A percentile compares a stretch with the other conserved stretches of the same genome.
Evolutionary conservation across 352 stramenopile genomes (phyloP).

Genomic region (Phytophthora melonis): DNA sequence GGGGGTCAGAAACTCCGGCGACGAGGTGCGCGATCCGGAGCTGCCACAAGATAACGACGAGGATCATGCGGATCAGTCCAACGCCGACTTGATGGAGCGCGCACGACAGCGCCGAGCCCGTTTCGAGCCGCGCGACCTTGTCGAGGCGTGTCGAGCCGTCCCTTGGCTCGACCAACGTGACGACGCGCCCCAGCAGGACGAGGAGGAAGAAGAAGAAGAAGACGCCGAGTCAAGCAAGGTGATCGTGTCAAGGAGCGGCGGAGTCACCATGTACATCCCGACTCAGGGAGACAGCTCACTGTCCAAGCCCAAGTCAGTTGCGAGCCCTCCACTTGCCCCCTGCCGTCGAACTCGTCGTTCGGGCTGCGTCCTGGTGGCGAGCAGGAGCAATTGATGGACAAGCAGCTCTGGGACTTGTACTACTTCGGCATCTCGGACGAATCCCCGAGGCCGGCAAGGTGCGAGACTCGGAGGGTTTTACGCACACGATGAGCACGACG

Average conservation of each 20-base stretch:
- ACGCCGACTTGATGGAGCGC: constrained; percentile 18
- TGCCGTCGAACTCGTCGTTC: constrained; percentile 20
- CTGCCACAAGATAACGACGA: constrained; percentile 28
- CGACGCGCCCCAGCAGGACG: constrained; percentile 11
- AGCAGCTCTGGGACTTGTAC: constrained; percentile 69
- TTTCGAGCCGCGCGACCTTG: constrained; percentile 39
- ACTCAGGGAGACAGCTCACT: constrained; percentile 28
- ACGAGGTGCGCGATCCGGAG: constrained; percentile 4
- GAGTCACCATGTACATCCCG: constrained; percentile 66
- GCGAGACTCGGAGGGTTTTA: constrained; percentile 15
- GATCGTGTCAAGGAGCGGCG: constrained; percentile 49
- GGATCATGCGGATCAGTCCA: constrained; percentile 18
- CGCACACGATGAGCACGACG: constrained; percentile 26
- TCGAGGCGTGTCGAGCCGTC: constrained; percentile 13
- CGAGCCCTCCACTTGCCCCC: constrained; percentile 14
- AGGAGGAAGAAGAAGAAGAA: constrained; percentile 6
- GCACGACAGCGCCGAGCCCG: constrained; percentile 27
- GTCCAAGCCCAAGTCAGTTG: constrained; percentile 7
- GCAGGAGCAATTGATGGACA: constrained; percentile 57
- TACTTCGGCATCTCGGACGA: constrained; percentile 62
- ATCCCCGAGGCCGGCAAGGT: constrained; percentile 12
- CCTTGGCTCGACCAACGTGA: constrained; percentile 42
- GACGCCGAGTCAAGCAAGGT: constrained; percentile 31
- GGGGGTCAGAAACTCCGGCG: constrained; percentile 13
- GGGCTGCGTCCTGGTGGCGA: constrained; percentile 21